Base-by-base conservation (phyloP, 139 green algal species). In the Microglena sp. region DNA sequence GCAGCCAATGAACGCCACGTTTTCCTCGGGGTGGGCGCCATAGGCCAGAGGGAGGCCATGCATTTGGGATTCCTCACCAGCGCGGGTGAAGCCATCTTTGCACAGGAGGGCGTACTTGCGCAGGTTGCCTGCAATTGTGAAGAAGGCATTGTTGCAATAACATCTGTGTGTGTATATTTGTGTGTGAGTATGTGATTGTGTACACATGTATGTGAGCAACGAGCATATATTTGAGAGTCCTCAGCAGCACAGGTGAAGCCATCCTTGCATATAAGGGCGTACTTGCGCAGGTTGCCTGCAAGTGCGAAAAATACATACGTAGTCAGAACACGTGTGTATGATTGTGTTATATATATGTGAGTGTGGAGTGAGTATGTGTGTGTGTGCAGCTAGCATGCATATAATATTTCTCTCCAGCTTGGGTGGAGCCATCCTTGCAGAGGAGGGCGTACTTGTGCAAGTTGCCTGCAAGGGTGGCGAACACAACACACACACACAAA, bases 1-100 rank as follows among this genome's bases (percentile, higher is more conserved):
- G 64, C 88, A 94, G 62, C 78, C 81, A 4, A 88, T 80, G 75
- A 92, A 96, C 33, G 87, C 81, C 26, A 96, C 83, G 55, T 89
- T 84, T 66, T 95, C 86, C 53, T 45, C 64, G 1, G 86, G 82
- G 24, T 81, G 36, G 2, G 27, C 53, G 30, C 82, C 75, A 58
- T 92, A 92, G 5, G 71, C 80, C 43, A 84, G 69, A 0, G 78
- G 78, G 60, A 74, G 67, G 4, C 33, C 59, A 15, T 40, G 66
- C 55, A 28, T 68, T 7, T n/a, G n/a, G n/a, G n/a, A n/a, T n/a
- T n/a, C n/a, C 63, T 71, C 70, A 0, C 70, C 63, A 1, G 64
- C 8, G 7, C 54, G 59, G 22, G 65, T 65, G 40, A 46, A 34
- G 29, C 68, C 73, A 28, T 76, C 53, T n/a, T 24, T 54, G 21